Conservation (phyloP, 306 rosid genomes). For the Styphnolobium japonicum region DNA sequence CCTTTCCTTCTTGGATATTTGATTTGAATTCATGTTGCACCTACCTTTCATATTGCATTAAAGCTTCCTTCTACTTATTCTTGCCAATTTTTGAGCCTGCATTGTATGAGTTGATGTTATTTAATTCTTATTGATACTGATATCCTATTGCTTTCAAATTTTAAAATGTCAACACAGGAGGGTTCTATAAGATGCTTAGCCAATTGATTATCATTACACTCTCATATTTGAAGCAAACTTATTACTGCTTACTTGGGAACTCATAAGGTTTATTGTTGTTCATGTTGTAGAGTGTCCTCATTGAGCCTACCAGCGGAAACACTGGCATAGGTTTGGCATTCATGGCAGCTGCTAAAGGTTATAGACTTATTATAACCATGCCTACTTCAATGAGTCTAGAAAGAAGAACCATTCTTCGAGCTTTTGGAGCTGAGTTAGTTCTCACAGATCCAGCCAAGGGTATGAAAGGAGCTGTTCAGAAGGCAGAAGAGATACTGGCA, state of each 20-base stretch:
- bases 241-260: not conserved
- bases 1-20: not conserved
- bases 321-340: conserved; percentile 93
- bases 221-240: not conserved
- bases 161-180: not conserved
- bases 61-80: not conserved
- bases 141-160: not conserved
- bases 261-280: conserved; percentile 7
- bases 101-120: not conserved
- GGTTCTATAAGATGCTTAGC: not conserved
- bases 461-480: conserved; percentile 85
- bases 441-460: conserved; percentile 91
- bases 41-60: not conserved
- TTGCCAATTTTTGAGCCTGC: not conserved
- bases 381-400: conserved; percentile 94
- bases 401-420: conserved; percentile 79
- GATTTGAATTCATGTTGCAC: not conserved
- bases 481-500: conserved; percentile 76
- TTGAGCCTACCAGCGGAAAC: conserved; percentile 92
- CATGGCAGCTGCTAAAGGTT: conserved; percentile 94
- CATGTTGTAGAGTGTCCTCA: conserved; percentile 64
- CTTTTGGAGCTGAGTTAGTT: conserved; percentile 88
- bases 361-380: conserved; percentile 78
- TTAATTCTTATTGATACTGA: not conserved
- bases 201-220: not conserved